These are phyloP conservation scores for Penicillium roqueforti DNA, from an alignment of 495 filamentous ascomycete genomes.

Conservation along the genomic window DNA sequence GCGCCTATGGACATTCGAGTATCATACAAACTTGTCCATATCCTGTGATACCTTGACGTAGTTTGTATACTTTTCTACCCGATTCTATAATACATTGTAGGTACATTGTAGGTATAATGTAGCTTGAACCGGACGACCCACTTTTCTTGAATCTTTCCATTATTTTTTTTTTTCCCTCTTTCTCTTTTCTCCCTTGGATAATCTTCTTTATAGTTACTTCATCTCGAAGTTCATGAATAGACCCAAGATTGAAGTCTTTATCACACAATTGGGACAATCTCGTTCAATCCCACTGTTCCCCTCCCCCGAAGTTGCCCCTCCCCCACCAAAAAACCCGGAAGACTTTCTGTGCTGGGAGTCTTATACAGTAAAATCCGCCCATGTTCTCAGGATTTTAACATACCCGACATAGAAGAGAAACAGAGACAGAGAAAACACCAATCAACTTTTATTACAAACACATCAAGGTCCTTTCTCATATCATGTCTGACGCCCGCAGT, in stretches of 20 bases:
- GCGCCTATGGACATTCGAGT: slow-evolving; percentile 16
- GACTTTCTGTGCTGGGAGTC: too few relatives aligned
- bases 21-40: slow-evolving; percentile 25
- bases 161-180: not conserved
- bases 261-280: too few relatives aligned
- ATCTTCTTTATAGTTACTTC: not conserved
- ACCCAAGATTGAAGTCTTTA: too few relatives aligned
- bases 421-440: not conserved
- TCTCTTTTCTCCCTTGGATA: not conserved
- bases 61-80: not conserved
- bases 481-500: slow-evolving; percentile 40
- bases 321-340: not conserved
- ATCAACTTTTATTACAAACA: not conserved
- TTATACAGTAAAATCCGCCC: not conserved
- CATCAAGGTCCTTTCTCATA: not conserved
- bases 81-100: not conserved
- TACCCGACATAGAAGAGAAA: not conserved
- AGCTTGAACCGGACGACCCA: not conserved
- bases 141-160: not conserved
- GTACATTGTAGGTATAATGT: not conserved
- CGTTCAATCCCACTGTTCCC: too few relatives aligned
- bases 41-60: slow-evolving; percentile 6
- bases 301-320: not conserved
- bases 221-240: too few relatives aligned
- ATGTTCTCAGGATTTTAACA: not conserved